Evolutionary conservation across 2,329 filamentous ascomycete genomes (phyloP).

Genomic region (Microdochium nivale): DNA sequence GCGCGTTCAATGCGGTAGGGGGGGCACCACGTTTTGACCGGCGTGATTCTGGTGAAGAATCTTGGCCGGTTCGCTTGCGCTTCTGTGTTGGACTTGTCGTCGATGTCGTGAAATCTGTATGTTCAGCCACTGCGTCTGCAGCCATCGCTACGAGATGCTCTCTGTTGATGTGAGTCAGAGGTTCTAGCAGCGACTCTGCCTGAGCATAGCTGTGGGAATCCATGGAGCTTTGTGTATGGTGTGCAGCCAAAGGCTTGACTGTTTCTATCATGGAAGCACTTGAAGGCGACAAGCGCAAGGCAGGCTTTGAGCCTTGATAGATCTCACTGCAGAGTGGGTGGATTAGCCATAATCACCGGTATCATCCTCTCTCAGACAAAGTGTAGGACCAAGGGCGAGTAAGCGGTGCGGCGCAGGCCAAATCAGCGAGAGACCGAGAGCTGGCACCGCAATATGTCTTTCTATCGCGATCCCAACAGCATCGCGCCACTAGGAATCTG

Average conservation of each 20-base stretch:
- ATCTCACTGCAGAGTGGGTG: background rate
- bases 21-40: constrained; percentile 42
- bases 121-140: constrained; percentile 35
- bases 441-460: too few species aligned
- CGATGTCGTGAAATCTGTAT: constrained; percentile 35
- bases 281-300: background rate
- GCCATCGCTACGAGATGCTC: constrained; percentile 33
- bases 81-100: constrained; percentile 39
- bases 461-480: too few species aligned
- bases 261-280: background rate
- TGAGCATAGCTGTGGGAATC: constrained; percentile 22
- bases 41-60: constrained; percentile 36
- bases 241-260: background rate
- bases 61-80: constrained; percentile 41
- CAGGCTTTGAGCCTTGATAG: background rate
- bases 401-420: too few species aligned
- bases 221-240: constrained; percentile 9
- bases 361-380: too few species aligned
- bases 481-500: too few species aligned
- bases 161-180: constrained; percentile 19
- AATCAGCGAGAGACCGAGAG: too few species aligned
- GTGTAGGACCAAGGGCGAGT: too few species aligned
- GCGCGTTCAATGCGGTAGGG: constrained; percentile 29
- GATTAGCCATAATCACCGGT: background rate
- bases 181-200: constrained; percentile 21